phyloP scores from a whole-genome alignment of 768 basidiomycete species.

The Mycena rosella region DNA sequence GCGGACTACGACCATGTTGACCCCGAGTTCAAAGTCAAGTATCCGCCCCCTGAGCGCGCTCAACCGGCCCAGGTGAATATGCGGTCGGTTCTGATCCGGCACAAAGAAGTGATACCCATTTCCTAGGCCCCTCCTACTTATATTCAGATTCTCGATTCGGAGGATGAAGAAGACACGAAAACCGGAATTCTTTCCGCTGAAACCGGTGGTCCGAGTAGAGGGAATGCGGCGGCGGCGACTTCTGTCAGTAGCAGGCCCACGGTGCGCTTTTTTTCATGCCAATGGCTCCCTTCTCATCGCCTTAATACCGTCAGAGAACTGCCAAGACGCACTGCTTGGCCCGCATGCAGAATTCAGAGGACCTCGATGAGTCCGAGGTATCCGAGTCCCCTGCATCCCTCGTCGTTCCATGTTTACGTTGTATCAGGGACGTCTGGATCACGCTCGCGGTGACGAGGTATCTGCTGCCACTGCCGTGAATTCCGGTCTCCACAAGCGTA shows the following conservation, averaged over 20 bases:
- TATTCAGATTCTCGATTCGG: background rate
- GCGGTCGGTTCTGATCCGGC: background rate
- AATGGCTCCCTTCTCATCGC: background rate
- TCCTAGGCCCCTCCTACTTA: background rate
- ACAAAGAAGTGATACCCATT: background rate
- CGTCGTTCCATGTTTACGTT: background rate
- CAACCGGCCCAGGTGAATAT: background rate
- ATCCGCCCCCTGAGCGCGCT: background rate
- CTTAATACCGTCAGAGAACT: background rate
- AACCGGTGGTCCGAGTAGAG: background rate
- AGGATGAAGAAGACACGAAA: conserved; percentile 3
- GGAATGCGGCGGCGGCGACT: background rate
- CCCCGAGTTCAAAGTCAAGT: background rate
- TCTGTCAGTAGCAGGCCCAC: background rate
- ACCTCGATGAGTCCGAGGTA: background rate
- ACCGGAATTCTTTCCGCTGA: background rate
- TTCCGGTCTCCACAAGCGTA: too few species aligned
- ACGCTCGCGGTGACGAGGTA: too few species aligned
- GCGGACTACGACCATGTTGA: background rate
- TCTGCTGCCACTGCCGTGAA: too few species aligned
- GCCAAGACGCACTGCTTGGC: background rate
- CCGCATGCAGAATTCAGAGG: background rate
- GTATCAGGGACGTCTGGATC: background rate
- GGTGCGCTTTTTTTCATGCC: background rate
- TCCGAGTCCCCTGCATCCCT: too few species aligned